Conservation (phyloP, 2,329 filamentous ascomycete species). For the Aspergillus awamori region DNA sequence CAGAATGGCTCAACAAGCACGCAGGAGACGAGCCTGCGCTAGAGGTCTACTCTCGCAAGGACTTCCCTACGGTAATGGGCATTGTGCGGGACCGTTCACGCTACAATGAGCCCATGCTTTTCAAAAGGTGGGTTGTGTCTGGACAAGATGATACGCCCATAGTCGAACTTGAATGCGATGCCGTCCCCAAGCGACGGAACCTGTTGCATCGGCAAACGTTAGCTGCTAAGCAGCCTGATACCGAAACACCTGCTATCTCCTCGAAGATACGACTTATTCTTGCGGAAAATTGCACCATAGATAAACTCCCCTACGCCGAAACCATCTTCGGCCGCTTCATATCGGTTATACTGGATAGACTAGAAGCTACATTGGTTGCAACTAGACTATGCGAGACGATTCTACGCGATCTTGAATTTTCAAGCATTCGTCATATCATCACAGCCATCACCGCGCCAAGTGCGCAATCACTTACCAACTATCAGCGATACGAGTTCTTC, state of each 20-base stretch:
- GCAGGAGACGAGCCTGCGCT: slow-evolving; percentile 25
- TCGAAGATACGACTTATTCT: slow-evolving; percentile 26
- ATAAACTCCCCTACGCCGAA: slow-evolving; percentile 50
- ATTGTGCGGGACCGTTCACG: slow-evolving; percentile 32
- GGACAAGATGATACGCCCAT: slow-evolving; percentile 5
- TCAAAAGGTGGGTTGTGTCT: slow-evolving; percentile 28
- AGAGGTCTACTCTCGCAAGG: slow-evolving; percentile 25
- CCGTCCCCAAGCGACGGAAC: slow-evolving; percentile 32
- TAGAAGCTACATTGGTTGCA: slow-evolving; percentile 68
- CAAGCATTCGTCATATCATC: slow-evolving; percentile 59
- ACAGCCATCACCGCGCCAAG: slow-evolving; percentile 71
- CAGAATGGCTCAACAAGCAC: slow-evolving; percentile 26
- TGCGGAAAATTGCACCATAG: slow-evolving; percentile 34
- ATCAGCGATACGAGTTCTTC: slow-evolving; percentile 83
- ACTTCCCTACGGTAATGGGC: slow-evolving; percentile 14
- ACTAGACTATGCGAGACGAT: slow-evolving; percentile 60
- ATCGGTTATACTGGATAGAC: slow-evolving; percentile 71
- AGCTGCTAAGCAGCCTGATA: slow-evolving; percentile 11
- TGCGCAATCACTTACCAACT: slow-evolving; percentile 65
- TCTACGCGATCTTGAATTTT: slow-evolving; percentile 58
- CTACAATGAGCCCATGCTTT: slow-evolving; percentile 30
- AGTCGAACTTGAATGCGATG: slow-evolving; percentile 31
- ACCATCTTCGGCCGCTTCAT: slow-evolving; percentile 62
- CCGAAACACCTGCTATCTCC: slow-evolving; percentile 7
- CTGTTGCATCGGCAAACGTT: slow-evolving; percentile 25